Conservation (phyloP, 805 yeast genomes). For the Brettanomyces custersianus region DNA sequence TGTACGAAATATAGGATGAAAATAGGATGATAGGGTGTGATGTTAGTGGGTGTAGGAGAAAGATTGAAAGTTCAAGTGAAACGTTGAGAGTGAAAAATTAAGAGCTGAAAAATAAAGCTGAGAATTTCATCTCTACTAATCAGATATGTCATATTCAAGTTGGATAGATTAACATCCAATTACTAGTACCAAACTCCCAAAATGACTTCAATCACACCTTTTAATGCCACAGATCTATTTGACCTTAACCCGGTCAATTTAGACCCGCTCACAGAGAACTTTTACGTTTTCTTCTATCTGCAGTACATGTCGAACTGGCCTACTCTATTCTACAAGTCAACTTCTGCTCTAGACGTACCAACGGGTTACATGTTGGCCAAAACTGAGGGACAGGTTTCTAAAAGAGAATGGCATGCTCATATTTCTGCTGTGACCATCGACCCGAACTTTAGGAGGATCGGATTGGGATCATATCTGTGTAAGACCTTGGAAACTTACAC, state of each 20-base stretch:
- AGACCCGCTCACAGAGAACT: slow-evolving; percentile 89
- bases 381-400: slow-evolving; percentile 65
- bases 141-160: too few relatives aligned
- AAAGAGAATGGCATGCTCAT: slow-evolving; percentile 89
- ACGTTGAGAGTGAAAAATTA: neutral
- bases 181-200: neutral
- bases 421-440: slow-evolving; percentile 92
- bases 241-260: slow-evolving; percentile 66
- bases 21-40: neutral
- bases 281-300: slow-evolving; percentile 72
- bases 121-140: too few relatives aligned
- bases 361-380: slow-evolving; percentile 93
- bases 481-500: slow-evolving; percentile 64
- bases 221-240: slow-evolving; percentile 79
- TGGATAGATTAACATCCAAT: too few relatives aligned
- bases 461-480: slow-evolving; percentile 77
- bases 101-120: too few relatives aligned
- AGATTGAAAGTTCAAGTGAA: neutral
- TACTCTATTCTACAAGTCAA: slow-evolving; percentile 70
- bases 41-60: neutral
- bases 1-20: neutral
- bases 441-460: slow-evolving; percentile 73
- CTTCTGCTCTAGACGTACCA: slow-evolving; percentile 23
- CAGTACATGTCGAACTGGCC: slow-evolving; percentile 87
- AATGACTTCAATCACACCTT: slow-evolving; percentile 87